Base-by-base conservation (phyloP, 2,329 filamentous ascomycete species). In the Trichoderma arundinaceum region DNA sequence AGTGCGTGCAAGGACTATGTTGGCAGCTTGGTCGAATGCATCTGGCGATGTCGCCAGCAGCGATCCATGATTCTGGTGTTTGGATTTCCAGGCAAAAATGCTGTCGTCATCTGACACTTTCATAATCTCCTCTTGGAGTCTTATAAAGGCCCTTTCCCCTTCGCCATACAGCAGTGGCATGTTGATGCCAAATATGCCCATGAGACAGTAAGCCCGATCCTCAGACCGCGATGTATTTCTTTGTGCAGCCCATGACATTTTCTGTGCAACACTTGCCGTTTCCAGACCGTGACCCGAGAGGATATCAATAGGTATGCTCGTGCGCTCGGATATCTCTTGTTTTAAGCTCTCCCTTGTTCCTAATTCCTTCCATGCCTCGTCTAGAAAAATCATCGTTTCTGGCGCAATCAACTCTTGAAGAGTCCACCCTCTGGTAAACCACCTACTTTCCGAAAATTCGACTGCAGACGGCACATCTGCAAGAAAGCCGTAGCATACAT, bases 171-270 rank as follows among this genome's bases (percentile, higher is more conserved):
- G 17, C 4, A 62, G 22, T 10, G 58, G 58, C 58, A 62, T 62
- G 17, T 62, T 62, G 48, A 62, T 62, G 15, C 48, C 35, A 7
- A 62, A 62, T 39, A 62, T 62, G 58, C 58, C 58, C 58, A 62
- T 62, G 1, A 62, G 17, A 52, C 58, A 62, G 44, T 62, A 62
- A 19, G 58, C 58, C 9, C 58, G 58, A 13, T 62, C 58, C n/a
- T 62, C 58, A n/a, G 44, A 39, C 7, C 58, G 43, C 7, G 58
- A 51, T 10, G 58, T 62, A 17, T 62, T 39, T 35, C 58, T 62
- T 2, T 38, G 32, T 1, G 58, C 3, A 12, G 56, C 56, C 56
- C 56, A 59, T 4, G 56, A 59, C 56, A 59, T 59, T 48, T 48
- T 59, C 1, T 59, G 56, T 2, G 56, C 56, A 9, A 62, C 15